phyloP scores from a whole-genome alignment of 1,139 yeast genomes.

The Tardiomyces blankii region DNA sequence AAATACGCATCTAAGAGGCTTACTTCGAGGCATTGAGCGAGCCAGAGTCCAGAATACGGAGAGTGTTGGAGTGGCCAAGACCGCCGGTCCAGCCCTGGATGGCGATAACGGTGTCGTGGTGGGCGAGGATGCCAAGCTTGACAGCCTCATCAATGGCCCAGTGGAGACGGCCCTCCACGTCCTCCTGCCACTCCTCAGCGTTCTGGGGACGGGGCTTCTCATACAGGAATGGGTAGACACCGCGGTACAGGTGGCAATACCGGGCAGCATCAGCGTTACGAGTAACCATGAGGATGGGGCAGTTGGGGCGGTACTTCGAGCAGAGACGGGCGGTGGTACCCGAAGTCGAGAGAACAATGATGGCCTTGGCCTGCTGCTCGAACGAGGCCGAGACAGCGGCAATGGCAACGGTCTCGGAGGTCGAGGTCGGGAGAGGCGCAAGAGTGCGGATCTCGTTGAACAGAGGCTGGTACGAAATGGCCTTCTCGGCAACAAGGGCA shows the following conservation, averaged over 20 bases:
- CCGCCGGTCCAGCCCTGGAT: slow-evolving; percentile 99
- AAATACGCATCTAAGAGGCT: background rate
- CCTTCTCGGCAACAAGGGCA: slow-evolving; percentile 92
- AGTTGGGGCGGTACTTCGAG: slow-evolving; percentile 94
- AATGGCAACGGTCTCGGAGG: slow-evolving; percentile 94
- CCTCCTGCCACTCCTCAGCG: slow-evolving; percentile 86
- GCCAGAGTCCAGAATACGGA: slow-evolving; percentile 42
- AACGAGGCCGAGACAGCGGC: slow-evolving; percentile 94
- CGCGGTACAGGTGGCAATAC: slow-evolving; percentile 93
- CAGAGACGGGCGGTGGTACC: slow-evolving; percentile 94
- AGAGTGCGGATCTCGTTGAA: slow-evolving; percentile 83
- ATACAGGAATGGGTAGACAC: slow-evolving; percentile 95
- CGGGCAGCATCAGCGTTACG: slow-evolving; percentile 91
- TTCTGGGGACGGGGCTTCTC: slow-evolving; percentile 45
- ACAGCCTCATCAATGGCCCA: slow-evolving; percentile 91
- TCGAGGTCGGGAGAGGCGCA: slow-evolving; percentile 81
- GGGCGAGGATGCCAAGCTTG: slow-evolving; percentile 70
- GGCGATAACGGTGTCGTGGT: slow-evolving; percentile 87
- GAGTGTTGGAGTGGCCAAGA: slow-evolving; percentile 96
- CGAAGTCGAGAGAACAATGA: slow-evolving; percentile 88
- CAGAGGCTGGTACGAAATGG: slow-evolving; percentile 79
- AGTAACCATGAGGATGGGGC: slow-evolving; percentile 97
- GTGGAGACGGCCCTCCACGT: slow-evolving; percentile 89
- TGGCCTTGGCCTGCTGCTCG: slow-evolving; percentile 95
- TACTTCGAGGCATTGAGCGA: background rate